Evolutionary conservation across 768 basidiomycete genomes (phyloP).

Genomic region (Rossbeevera mucosa): DNA sequence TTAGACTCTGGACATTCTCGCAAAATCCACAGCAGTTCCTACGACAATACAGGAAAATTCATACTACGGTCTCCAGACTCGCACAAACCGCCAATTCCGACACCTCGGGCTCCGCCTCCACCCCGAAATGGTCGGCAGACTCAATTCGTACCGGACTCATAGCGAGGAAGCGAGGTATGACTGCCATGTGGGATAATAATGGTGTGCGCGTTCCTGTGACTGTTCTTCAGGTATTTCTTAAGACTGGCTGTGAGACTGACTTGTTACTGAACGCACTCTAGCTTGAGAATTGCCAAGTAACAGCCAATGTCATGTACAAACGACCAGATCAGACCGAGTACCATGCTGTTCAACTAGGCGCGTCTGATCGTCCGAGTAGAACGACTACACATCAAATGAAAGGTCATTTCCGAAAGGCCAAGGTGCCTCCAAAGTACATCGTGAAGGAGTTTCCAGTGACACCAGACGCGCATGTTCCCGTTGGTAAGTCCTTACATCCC

Average conservation of each 20-base stretch:
- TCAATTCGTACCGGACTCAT: slow-evolving; percentile 90
- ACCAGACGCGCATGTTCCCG: slow-evolving; percentile 81
- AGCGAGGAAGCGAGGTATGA: slow-evolving; percentile 95
- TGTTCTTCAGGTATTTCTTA: slow-evolving; percentile 75
- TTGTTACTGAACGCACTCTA: slow-evolving; percentile 28
- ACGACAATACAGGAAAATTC: slow-evolving; percentile 37
- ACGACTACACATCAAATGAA: slow-evolving; percentile 74
- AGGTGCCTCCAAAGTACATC: slow-evolving; percentile 75
- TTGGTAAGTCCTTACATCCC: slow-evolving; percentile 52
- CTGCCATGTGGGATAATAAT: slow-evolving; percentile 85
- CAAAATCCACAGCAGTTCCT: slow-evolving; percentile 35
- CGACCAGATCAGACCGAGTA: slow-evolving; percentile 67
- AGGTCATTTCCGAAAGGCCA: slow-evolving; percentile 85
- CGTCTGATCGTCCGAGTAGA: slow-evolving; percentile 68
- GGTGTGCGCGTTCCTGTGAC: slow-evolving; percentile 89
- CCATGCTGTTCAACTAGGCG: slow-evolving; percentile 92
- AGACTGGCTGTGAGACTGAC: slow-evolving; percentile 2
- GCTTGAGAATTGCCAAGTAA: slow-evolving; percentile 89
- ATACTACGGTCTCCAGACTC: slow-evolving; percentile 37
- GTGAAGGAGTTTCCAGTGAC: slow-evolving; percentile 89
- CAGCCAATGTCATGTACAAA: slow-evolving; percentile 64
- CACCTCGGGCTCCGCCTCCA: slow-evolving; percentile 20
- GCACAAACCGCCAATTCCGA: slow-evolving; percentile 22
- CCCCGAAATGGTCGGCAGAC: slow-evolving; percentile 74
- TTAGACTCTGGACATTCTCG: slow-evolving; percentile 47